Evolutionary conservation across 1,284 basidiomycete genomes (phyloP).

Genomic region (Ustilago curta): DNA sequence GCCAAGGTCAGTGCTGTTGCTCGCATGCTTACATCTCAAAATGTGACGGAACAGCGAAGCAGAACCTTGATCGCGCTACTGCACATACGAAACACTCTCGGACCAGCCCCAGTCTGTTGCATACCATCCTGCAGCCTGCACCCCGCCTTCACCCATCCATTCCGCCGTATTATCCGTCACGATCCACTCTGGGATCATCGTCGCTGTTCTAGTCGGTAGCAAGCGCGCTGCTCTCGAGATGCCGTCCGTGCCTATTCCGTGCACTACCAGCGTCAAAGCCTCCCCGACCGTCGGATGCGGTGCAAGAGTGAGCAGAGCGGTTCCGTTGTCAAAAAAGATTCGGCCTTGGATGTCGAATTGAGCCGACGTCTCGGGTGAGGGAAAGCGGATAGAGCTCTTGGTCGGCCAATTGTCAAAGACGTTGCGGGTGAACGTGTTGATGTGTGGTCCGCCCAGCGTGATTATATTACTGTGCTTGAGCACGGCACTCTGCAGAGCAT

Average conservation of each 20-base stretch:
- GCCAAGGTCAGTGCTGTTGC: background rate
- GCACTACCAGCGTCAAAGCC: slow-evolving; percentile 31
- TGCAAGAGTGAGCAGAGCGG: slow-evolving; percentile 25
- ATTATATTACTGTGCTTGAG: slow-evolving; percentile 33
- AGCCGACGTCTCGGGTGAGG: slow-evolving; percentile 9
- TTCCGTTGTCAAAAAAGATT: slow-evolving; percentile 34
- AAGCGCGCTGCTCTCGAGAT: slow-evolving; percentile 40
- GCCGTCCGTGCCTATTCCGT: slow-evolving; percentile 33
- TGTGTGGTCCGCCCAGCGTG: slow-evolving; percentile 35
- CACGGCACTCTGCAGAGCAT: background rate
- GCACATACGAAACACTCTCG: slow-evolving; percentile 43
- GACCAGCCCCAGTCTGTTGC: slow-evolving; percentile 45
- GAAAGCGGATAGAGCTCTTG: slow-evolving; percentile 21
- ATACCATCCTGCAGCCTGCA: slow-evolving; percentile 53
- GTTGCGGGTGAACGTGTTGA: slow-evolving; percentile 31
- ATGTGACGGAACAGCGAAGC: background rate
- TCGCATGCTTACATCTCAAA: background rate
- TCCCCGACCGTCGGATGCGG: slow-evolving; percentile 14
- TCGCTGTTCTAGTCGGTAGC: slow-evolving; percentile 50
- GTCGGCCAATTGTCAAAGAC: slow-evolving; percentile 23
- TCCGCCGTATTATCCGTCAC: slow-evolving; percentile 30
- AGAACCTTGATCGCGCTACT: slow-evolving; percentile 4
- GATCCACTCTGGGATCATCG: slow-evolving; percentile 53
- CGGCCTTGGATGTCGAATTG: slow-evolving; percentile 45
- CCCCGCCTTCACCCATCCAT: slow-evolving; percentile 45